phyloP scores from a whole-genome alignment of 495 filamentous ascomycete genomes.

The Glonium stellatum region DNA sequence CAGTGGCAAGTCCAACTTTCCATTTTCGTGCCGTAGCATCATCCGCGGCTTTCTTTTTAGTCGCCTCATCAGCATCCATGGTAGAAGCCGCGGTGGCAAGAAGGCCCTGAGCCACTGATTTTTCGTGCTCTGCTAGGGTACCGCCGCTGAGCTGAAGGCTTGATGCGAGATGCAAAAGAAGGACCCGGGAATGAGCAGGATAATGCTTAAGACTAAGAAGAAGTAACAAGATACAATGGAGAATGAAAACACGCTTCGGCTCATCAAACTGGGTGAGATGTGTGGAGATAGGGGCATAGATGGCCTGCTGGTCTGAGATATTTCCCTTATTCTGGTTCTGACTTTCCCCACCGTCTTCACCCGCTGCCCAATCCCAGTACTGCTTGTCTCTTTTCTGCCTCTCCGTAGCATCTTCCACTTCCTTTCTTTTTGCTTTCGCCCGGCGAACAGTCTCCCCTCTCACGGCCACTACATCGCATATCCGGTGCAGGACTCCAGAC shows the following conservation, averaged over 20 bases:
- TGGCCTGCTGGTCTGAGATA: background rate
- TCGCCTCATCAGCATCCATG: conserved; percentile 28
- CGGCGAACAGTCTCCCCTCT: conserved; percentile 23
- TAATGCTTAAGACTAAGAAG: conserved; percentile 79
- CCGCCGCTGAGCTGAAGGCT: conserved; percentile 60
- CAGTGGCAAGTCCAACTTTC: conserved; percentile 79
- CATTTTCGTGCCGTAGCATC: conserved; percentile 58
- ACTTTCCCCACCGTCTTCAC: background rate
- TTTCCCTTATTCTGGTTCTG: conserved; percentile 25
- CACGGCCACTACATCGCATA: conserved; percentile 26
- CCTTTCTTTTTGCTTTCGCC: conserved; percentile 21
- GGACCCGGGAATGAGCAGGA: conserved; percentile 62
- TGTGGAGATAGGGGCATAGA: conserved; percentile 44
- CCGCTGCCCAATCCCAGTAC: background rate
- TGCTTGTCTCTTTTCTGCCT: conserved; percentile 10
- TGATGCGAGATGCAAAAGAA: conserved; percentile 63
- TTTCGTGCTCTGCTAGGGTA: conserved; percentile 63
- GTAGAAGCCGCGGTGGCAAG: conserved; percentile 25
- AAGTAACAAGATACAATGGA: conserved; percentile 62
- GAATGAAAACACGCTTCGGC: conserved; percentile 41
- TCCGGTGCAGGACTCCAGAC: conserved; percentile 23
- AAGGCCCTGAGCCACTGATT: conserved; percentile 41
- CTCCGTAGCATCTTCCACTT: conserved; percentile 10
- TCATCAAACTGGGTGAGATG: conserved; percentile 36
- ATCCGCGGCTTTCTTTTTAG: conserved; percentile 51